Percentiles rank a stretch among this genome's conserved stretches.
Conservation (phyloP, 2,329 filamentous ascomycete species). For the Ustilaginoidea virens region DNA sequence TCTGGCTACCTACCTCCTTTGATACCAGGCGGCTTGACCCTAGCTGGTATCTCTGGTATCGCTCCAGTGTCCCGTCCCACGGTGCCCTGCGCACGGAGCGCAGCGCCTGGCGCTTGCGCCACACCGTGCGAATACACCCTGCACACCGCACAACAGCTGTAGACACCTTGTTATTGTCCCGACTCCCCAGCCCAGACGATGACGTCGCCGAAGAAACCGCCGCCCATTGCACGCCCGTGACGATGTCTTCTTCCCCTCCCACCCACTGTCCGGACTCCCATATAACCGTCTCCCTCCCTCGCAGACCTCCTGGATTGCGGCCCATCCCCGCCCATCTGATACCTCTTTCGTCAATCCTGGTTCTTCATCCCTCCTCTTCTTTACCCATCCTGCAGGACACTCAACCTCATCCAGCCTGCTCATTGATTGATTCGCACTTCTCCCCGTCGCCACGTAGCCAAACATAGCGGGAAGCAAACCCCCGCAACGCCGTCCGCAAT, state of each 20-base stretch:
- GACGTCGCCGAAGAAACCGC: slow-evolving; percentile 8
- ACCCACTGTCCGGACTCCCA: slow-evolving; percentile 4
- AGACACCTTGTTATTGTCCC: no score
- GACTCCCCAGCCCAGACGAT: no score
- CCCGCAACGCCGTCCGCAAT: slow-evolving; percentile 35
- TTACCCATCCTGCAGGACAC: not conserved
- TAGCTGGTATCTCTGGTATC: no score
- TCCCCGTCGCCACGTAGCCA: no score
- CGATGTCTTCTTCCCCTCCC: slow-evolving; percentile 2
- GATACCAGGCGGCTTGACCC: no score
- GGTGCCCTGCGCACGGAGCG: no score
- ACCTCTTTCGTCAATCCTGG: not conserved
- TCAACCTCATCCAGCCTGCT: slow-evolving; percentile 2
- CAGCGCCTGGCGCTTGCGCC: not conserved
- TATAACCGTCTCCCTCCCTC: slow-evolving; percentile 6
- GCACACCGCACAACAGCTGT: no score
- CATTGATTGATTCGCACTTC: no score
- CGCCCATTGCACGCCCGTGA: slow-evolving; percentile 2
- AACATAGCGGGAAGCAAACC: slow-evolving; percentile 7
- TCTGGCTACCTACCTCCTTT: no score
- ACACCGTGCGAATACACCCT: not conserved
- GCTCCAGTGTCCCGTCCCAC: no score
- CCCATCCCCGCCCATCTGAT: not conserved
- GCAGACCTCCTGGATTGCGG: not conserved
- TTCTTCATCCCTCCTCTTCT: not conserved